Conservation (phyloP, 441 rosid genomes). For the Gossypium davidsonii region DNA sequence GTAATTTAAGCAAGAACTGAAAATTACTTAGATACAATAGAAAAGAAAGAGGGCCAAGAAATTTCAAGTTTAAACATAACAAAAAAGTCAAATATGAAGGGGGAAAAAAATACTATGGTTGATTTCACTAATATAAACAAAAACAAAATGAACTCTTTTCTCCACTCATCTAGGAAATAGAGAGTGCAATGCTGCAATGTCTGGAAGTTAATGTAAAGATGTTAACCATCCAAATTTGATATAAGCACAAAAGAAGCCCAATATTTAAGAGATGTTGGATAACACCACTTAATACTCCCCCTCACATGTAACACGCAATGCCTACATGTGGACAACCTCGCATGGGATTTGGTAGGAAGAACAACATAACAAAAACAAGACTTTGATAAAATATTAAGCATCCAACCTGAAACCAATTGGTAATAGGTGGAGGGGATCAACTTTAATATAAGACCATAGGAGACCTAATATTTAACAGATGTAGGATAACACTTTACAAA, state of each 20-base stretch:
- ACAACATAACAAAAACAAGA: not conserved
- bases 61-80: not conserved
- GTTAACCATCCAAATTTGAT: not conserved
- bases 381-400: not conserved
- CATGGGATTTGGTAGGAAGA: not conserved
- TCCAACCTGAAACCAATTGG: not conserved
- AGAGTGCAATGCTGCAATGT: not conserved
- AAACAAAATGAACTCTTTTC: not conserved
- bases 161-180: not conserved
- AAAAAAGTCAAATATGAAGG: not conserved
- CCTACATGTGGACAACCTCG: not conserved
- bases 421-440: not conserved
- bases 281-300: not conserved
- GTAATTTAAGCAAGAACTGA: conserved; percentile 17
- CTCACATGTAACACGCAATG: not conserved
- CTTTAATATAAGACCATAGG: not conserved
- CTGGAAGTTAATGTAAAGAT: not conserved
- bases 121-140: not conserved
- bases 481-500: not conserved
- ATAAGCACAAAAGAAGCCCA: not conserved
- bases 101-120: not conserved
- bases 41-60: not conserved
- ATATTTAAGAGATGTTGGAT: not conserved
- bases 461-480: not conserved
- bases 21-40: not conserved